These are phyloP conservation scores for Solanum piurae DNA, from an alignment of 257 asterid genomes.

Conservation along the genomic window DNA sequence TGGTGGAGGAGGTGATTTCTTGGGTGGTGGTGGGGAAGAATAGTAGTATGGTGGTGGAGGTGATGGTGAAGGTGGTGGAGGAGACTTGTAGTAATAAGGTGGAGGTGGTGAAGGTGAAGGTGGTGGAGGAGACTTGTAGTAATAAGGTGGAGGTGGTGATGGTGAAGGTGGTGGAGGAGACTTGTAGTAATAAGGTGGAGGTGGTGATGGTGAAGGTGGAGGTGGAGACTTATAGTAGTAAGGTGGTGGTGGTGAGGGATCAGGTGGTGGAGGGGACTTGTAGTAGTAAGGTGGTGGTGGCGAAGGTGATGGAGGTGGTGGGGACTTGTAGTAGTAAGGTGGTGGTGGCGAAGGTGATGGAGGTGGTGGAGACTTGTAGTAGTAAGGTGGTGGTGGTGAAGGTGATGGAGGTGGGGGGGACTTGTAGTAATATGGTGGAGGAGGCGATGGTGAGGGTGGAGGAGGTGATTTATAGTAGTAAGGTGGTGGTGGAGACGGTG, in stretches of 20 bases:
- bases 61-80: constrained; percentile 39
- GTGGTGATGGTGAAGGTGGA: not conserved
- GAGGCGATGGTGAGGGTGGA: not conserved
- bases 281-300: constrained; percentile 25
- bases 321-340: constrained; percentile 2
- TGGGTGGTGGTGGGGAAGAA: constrained; percentile 33
- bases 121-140: constrained; percentile 9
- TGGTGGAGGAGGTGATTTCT: constrained; percentile 28
- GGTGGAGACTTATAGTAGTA: not conserved
- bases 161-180: constrained; percentile 31
- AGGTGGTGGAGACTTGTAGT: constrained; percentile 12
- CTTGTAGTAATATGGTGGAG: constrained; percentile 7
- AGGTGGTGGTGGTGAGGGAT: constrained; percentile 1
- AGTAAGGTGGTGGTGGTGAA: constrained; percentile 10
- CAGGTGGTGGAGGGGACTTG: constrained; percentile 25
- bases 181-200: constrained; percentile 26
- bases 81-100: constrained; percentile 6
- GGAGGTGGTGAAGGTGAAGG: constrained; percentile 31
- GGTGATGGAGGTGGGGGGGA: constrained; percentile 12
- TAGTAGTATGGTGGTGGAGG: constrained; percentile 39
- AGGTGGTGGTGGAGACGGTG: constrained; percentile 16
- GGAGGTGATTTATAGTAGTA: constrained; percentile 18
- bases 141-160: constrained; percentile 23
- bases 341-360: not conserved
- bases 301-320: not conserved